These are phyloP conservation scores for Amoebophrya sp. DNA, from an alignment of 169 alveolate species.

Conservation along the genomic window DNA sequence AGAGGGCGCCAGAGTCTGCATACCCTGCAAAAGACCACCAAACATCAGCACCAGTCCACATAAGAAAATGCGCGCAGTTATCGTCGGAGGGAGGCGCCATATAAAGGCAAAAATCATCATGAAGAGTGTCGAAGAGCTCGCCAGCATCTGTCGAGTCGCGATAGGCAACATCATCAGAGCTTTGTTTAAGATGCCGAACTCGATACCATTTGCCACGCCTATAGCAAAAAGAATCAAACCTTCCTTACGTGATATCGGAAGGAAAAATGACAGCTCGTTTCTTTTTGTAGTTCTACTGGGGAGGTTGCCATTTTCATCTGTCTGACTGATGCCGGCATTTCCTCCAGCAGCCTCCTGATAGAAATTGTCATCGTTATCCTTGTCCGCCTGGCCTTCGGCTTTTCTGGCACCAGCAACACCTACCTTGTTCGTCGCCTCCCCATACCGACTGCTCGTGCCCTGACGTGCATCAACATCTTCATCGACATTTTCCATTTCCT, in stretches of 20 bases:
- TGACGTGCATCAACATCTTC: too few relatives aligned
- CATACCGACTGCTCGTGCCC: too few relatives aligned
- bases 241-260: not conserved
- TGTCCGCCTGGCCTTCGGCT: too few relatives aligned
- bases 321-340: too few relatives aligned
- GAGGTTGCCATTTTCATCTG: too few relatives aligned
- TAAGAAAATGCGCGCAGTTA: not conserved
- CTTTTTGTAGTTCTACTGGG: too few relatives aligned
- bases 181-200: not conserved
- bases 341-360: too few relatives aligned
- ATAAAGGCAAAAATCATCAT: not conserved
- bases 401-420: too few relatives aligned
- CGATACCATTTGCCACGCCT: not conserved
- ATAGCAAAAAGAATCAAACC: not conserved
- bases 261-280: not conserved
- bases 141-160: conserved; percentile 14
- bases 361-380: too few relatives aligned
- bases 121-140: not conserved
- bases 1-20: too few relatives aligned
- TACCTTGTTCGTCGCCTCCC: too few relatives aligned
- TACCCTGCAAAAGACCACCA: not conserved
- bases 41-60: not conserved
- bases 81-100: conserved; percentile 6
- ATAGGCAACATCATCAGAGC: not conserved
- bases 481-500: too few relatives aligned